Evolutionary conservation across 441 rosid species (phyloP), one percentile per base, ranked within the genome.

Genomic region (Brassica hybrid): DNA sequence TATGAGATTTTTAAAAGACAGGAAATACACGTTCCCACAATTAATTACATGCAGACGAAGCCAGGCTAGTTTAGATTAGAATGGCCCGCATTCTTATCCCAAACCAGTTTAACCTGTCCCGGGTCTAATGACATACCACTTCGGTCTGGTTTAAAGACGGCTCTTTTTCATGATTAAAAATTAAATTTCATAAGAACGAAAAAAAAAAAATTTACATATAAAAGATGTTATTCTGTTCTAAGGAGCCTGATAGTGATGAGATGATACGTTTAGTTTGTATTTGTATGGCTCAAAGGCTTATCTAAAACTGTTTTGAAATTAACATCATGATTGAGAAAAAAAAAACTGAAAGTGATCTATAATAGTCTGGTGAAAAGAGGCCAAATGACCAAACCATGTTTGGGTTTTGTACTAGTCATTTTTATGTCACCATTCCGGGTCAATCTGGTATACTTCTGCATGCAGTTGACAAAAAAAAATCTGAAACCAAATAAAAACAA

Each of bases 51-150:
- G 73, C 48, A 72, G 77, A 71, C 4, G 67, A 45, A 78, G 73
- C 77, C 81, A 78, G 73, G 48, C 77, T 66, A 72, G 67, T 58
- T 52, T 67, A 66, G 67, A 58, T 52, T 67, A 67, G 77, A 72
- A 23, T 72, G 77, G 68, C 81, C 71, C 68, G 50, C 56, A 9
- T 72, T 59, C 76, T 78, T 78, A 78, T 72, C 71, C 48, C 67
- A 27, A 71, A 65, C 72, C 76, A 65, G 61, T 71, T 77, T 30
- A 21, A 71, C 74, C 66, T 36, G 71, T 71, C 76, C 66, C 76
- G 16, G 45, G 18, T 76, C 59, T 69, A 7, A n/a, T 56, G 75
- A 23, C 30, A 25, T 45, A 71, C 57, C 52, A 77, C 34, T 71
- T 77, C 71, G 27, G 34, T 56, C 75, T 71, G 65, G 76, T 71